Evolutionary conservation across 306 rosid genomes (phyloP).

Genomic region (Cucumis cinereus): DNA sequence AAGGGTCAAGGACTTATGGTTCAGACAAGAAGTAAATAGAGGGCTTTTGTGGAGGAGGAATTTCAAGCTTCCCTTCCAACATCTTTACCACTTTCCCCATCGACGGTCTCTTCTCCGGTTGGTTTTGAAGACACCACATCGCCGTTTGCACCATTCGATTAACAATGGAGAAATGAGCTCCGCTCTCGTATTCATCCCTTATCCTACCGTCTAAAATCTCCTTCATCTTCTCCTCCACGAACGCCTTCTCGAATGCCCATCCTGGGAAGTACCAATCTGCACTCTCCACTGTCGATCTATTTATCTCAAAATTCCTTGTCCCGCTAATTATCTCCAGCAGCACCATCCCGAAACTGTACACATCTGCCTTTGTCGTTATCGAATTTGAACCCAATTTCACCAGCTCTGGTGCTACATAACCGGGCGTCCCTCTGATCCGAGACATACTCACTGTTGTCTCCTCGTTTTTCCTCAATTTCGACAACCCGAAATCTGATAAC

Average conservation of each 20-base stretch:
- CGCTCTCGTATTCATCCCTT: constrained; percentile 37
- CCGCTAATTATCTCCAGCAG: constrained; percentile 72
- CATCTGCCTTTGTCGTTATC: constrained; percentile 84
- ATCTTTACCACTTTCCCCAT: constrained; percentile 96
- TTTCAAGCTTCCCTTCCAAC: constrained; percentile 88
- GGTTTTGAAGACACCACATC: constrained; percentile 86
- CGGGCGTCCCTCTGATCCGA: constrained; percentile 70
- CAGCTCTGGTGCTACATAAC: constrained; percentile 98
- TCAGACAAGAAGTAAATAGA: constrained; percentile 48
- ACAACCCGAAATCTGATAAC: constrained; percentile 82
- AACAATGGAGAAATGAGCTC: constrained; percentile 46
- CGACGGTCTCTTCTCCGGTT: constrained; percentile 73
- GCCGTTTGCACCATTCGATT: constrained; percentile 84
- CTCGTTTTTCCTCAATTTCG: constrained; percentile 61
- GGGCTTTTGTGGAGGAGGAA: constrained; percentile 59
- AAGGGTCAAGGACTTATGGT: too few species aligned
- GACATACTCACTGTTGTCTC: constrained; percentile 75
- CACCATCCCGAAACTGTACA: constrained; percentile 86
- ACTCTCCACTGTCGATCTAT: constrained; percentile 27
- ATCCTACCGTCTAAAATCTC: constrained; percentile 63
- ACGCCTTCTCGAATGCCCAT: constrained; percentile 86
- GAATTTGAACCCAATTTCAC: constrained; percentile 49
- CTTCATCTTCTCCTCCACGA: constrained; percentile 52
- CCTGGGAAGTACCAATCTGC: constrained; percentile 77
- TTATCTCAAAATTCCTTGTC: constrained; percentile 37